Percentiles rank a stretch among this genome's conserved stretches.
phyloP scores from a whole-genome alignment of 2,329 filamentous ascomycete genomes.

The Juglanconis juglandina region DNA sequence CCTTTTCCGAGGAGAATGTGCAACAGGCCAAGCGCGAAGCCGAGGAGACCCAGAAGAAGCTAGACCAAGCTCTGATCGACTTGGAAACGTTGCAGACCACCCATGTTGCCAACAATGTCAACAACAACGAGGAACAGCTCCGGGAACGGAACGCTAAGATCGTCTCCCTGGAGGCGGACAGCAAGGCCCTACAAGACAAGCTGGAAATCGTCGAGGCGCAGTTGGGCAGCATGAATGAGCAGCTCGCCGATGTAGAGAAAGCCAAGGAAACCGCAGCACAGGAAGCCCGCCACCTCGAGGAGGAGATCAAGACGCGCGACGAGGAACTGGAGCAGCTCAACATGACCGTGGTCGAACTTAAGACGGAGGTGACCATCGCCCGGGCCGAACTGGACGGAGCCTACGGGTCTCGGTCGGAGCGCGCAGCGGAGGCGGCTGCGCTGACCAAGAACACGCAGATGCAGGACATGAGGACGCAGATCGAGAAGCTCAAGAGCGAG shows the following conservation, averaged over 20 bases:
- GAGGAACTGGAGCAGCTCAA: conserved; percentile 49
- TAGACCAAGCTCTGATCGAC: conserved; percentile 45
- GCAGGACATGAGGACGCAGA: conserved; percentile 43
- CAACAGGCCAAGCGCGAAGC: conserved; percentile 24
- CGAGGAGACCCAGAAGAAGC: conserved; percentile 43
- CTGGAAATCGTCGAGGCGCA: conserved; percentile 31
- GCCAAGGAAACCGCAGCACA: conserved; percentile 27
- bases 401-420: conserved; percentile 57
- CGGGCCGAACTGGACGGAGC: conserved; percentile 61
- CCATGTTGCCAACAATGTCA: conserved; percentile 25
- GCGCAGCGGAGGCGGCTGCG: conserved; percentile 55
- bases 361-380: conserved; percentile 59
- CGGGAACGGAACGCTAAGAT: conserved; percentile 43
- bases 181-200: conserved; percentile 35
- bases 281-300: conserved; percentile 34
- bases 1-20: conserved; percentile 28
- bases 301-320: conserved; percentile 46
- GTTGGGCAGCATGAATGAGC: conserved; percentile 20
- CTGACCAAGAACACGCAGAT: conserved; percentile 48
- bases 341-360: conserved; percentile 53
- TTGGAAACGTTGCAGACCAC: conserved; percentile 38
- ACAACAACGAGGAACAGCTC: conserved; percentile 29
- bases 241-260: conserved; percentile 23
- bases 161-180: conserved; percentile 39
- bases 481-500: conserved; percentile 49